phyloP scores from a whole-genome alignment of 169 alveolate species.

The Plasmodium knowlesi region DNA sequence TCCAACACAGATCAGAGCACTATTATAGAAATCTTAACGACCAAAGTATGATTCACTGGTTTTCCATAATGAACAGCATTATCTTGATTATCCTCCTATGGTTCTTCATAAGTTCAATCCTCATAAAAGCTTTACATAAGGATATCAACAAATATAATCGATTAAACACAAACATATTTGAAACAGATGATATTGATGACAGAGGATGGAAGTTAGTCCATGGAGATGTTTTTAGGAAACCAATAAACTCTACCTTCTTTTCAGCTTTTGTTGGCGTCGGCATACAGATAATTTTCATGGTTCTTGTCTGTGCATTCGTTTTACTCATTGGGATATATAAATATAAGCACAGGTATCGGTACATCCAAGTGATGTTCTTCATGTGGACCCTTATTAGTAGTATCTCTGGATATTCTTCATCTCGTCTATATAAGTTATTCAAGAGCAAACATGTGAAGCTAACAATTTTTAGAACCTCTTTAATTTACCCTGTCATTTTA shows the following conservation, averaged over 20 bases:
- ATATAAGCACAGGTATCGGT: constrained; percentile 66
- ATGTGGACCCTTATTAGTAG: constrained; percentile 90
- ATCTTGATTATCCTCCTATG: constrained; percentile 85
- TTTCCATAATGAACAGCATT: constrained; percentile 88
- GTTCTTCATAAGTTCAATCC: constrained; percentile 87
- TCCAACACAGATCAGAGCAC: constrained; percentile 90
- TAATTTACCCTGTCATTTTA: constrained; percentile 33
- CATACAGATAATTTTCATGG: constrained; percentile 81
- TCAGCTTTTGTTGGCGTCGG: constrained; percentile 91
- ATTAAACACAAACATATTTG: constrained; percentile 78
- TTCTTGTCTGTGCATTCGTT: constrained; percentile 84
- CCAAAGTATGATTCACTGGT: constrained; percentile 89
- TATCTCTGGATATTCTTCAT: constrained; percentile 90
- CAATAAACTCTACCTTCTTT: constrained; percentile 85
- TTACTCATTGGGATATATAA: constrained; percentile 80
- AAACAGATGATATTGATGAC: constrained; percentile 87
- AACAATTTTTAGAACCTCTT: constrained; percentile 11
- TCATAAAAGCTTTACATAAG: constrained; percentile 86
- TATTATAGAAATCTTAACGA: constrained; percentile 85
- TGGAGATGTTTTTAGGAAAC: constrained; percentile 93
- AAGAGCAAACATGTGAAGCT: constrained; percentile 70
- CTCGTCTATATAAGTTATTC: constrained; percentile 84
- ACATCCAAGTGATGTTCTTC: constrained; percentile 85
- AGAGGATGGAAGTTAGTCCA: constrained; percentile 93
- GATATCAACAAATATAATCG: constrained; percentile 90